phyloP scores from a whole-genome alignment of 495 filamentous ascomycete species.

The Beverwykella pulmonaria region DNA sequence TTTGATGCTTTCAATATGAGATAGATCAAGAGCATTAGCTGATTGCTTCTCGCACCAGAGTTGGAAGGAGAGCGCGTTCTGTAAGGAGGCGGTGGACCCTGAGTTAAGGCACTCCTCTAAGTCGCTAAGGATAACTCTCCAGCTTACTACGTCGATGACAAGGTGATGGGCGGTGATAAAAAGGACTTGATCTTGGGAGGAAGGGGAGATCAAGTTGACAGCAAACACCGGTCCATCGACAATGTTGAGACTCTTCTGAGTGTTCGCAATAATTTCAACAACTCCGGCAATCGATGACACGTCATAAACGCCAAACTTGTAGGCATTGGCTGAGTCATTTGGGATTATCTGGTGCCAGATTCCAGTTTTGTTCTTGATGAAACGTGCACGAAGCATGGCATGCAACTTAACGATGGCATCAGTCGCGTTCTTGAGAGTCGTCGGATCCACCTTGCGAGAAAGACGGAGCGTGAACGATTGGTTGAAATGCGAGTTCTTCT shows the following conservation, averaged over 20 bases:
- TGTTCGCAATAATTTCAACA: constrained; percentile 10
- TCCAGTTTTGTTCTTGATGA: constrained; percentile 4
- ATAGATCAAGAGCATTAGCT: constrained; percentile 10
- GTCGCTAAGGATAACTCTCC: constrained; percentile 37
- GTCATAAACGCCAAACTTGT: constrained; percentile 15
- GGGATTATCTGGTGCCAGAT: constrained; percentile 30
- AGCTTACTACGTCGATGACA: constrained; percentile 38
- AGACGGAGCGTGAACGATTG: constrained; percentile 35
- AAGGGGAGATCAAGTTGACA: constrained; percentile 33
- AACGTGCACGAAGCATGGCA: constrained; percentile 35
- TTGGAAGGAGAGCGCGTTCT: constrained; percentile 33
- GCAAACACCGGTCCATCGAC: constrained; percentile 34
- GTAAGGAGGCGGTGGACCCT: neutral
- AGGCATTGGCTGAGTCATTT: constrained; percentile 16
- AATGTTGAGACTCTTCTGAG: constrained; percentile 33
- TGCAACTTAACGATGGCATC: constrained; percentile 32
- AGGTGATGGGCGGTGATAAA: constrained; percentile 38
- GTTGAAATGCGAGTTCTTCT: constrained; percentile 34
- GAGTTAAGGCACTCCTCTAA: constrained; percentile 34
- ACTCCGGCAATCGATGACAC: neutral
- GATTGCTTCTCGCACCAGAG: constrained; percentile 29
- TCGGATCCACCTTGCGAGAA: constrained; percentile 12
- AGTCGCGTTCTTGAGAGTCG: constrained; percentile 8
- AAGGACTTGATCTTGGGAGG: constrained; percentile 17
- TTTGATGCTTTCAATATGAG: constrained; percentile 3